Evolutionary conservation across 139 green algal species (phyloP).

Genomic region (Nannochloris sp.): DNA sequence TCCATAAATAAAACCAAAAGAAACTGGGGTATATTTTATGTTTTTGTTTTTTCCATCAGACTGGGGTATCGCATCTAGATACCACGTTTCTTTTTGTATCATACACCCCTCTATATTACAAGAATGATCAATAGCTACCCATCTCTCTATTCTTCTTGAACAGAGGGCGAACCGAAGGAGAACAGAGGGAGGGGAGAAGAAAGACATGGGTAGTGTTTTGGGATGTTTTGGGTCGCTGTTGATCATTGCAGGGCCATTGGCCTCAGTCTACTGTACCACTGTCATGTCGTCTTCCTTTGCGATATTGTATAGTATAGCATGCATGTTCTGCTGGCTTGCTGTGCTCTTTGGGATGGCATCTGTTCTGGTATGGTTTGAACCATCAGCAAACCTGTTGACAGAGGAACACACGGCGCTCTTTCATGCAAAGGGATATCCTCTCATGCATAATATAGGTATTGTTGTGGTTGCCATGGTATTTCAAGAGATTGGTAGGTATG

Average conservation of each 20-base stretch:
- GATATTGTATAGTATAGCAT: constrained; percentile 15
- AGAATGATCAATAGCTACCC: no score
- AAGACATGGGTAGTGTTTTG: background rate
- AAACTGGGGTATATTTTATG: no score
- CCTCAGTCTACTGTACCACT: constrained; percentile 12
- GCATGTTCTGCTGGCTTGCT: constrained; percentile 37
- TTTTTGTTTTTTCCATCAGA: no score
- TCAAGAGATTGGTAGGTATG: constrained; percentile 28
- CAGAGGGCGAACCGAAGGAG: no score
- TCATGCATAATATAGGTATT: constrained; percentile 9
- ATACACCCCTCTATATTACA: no score
- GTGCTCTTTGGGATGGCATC: constrained; percentile 27
- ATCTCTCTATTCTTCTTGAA: no score
- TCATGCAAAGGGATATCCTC: background rate
- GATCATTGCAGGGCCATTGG: constrained; percentile 19
- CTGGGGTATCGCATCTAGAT: no score
- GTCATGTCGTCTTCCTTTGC: constrained; percentile 28
- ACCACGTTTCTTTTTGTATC: no score
- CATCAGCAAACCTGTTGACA: background rate
- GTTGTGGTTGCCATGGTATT: constrained; percentile 30
- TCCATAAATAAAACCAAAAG: no score
- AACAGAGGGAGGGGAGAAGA: no score
- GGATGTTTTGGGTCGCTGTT: constrained; percentile 18
- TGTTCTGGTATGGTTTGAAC: constrained; percentile 34
- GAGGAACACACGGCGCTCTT: no score